Percentiles rank a stretch among this genome's conserved stretches.
Conservation (phyloP, 441 rosid species). For the Aleurites moluccanus region DNA sequence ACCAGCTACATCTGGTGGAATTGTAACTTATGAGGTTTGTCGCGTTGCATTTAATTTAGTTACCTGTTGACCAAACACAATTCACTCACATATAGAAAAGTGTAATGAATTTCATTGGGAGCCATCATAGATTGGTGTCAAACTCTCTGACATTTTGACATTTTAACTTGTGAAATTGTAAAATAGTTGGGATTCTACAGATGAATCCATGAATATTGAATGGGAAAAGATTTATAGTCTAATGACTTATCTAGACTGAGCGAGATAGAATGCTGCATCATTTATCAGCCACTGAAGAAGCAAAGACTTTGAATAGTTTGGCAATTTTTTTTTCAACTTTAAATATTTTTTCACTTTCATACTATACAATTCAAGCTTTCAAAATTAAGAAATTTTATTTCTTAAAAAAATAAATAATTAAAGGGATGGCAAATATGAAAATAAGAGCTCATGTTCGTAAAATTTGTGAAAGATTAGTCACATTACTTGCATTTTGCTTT, state of each 20-base stretch:
- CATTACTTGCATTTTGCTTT: not conserved
- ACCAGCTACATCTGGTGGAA: slow-evolving; percentile 60
- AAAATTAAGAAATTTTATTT: not conserved
- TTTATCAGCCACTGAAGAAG: not conserved
- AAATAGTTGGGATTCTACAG: not conserved
- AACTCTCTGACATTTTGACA: not conserved
- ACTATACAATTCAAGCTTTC: not conserved
- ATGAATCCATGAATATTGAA: not conserved
- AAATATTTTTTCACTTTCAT: not conserved
- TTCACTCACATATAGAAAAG: not conserved
- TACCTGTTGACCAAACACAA: not conserved
- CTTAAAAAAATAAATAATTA: not conserved
- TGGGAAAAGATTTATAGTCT: slow-evolving; percentile 1
- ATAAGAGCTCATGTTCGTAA: not conserved
- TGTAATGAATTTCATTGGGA: not conserved
- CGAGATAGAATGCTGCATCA: no score
- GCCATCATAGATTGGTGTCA: not conserved
- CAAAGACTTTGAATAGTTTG: not conserved
- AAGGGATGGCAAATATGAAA: not conserved
- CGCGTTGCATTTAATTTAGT: slow-evolving; percentile 7
- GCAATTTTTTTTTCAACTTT: not conserved
- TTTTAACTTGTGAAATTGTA: not conserved
- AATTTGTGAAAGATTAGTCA: not conserved
- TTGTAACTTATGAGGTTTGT: slow-evolving; percentile 70
- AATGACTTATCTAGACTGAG: no score